Base-by-base conservation (phyloP, 2,329 filamentous ascomycete genomes). In the Chaetomium olivaceum region DNA sequence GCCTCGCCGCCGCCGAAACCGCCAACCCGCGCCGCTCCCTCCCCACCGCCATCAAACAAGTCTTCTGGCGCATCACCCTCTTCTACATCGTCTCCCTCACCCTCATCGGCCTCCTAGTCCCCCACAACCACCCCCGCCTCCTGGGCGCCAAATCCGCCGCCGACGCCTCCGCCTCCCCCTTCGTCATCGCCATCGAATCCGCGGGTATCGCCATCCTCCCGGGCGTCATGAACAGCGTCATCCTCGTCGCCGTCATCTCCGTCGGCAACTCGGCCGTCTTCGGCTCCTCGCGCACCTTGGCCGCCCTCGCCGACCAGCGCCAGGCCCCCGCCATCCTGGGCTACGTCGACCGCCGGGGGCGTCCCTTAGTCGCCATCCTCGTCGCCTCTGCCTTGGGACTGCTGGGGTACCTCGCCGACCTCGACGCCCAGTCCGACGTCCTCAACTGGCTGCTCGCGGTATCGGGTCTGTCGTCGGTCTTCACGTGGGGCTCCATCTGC, bases 241-340 rank as follows among this genome's bases (percentile, higher is more conserved):
- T 97, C 76, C 87, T 97, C 74, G 87, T 96, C 68, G 90, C 93
- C 23, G 93, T 97, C 25, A 81, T 97, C 25, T 96, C 92, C 0
- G 93, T 97, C 66, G 93, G 93, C 65, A 97, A 97, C 78, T 94
- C 92, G 7, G 89, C 93, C 67, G 89, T 97, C 66, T 98, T 96
- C 73, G 94, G 93, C 43, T 94, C 92, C 27, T 96, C 92, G 1
- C 89, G 94, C 72, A 97, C 93, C 2, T 86, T 98, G 8, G 92
- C 93, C 29, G 93, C 93, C 3, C 85, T 97, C 1, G 93, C 93
- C 54, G 93, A 97, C 76, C 92, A 96, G 77, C 86, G 88, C 63
- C 92, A 95, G 75, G 93, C 91, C 0, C 93, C 93, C 8, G 84
- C 81, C 68, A 81, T 93, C 70, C 82, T 97, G 36, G 87, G 87